Base-by-base conservation (phyloP, 768 basidiomycete genomes). In the Boletus fagicola region DNA sequence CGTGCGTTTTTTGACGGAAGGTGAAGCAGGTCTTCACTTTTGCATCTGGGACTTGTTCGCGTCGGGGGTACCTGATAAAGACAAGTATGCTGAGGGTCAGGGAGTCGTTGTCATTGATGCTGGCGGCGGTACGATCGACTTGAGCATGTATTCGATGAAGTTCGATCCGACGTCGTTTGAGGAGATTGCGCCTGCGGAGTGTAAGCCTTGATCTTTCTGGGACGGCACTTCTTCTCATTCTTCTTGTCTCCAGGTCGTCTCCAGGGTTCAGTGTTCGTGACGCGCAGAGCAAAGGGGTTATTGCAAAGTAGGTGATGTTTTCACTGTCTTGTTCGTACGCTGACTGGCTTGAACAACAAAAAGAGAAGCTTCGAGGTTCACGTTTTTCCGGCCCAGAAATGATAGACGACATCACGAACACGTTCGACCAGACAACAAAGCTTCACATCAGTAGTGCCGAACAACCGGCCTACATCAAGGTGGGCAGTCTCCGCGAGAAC, bases 11-110 rank as follows among this genome's bases (percentile, higher is more conserved):
- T 75, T 85, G 10, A 83, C 83, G 0, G 84, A 85, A 56, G 83
- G 84, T 0, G 84, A 86, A 65, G 84, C 84, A 0, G 81, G 80
- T 59, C 66, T 84, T 15, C 79, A 85, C 62, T 84, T 79, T 60
- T 83, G 82, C 44, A 70, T 84, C 44, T 66, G 73, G 53, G 77
- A 75, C 54, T n/a, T 66, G 49, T 56, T 60, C 5, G 11, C 57
- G 6, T 56, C 63, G 0, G 65, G 65, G 7, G 16, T 28, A 6
- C 52, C 49, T 3, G 49, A 66, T 15, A 48, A 65, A 38, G 36
- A 3, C 10, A 49, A 51, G 4, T n/a, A 56, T 18, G 49, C 72
- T 52, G 31, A 56, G 1, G 71, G 70, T 0, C 60, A 71, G 26
- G 73, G 74, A 0, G 63, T 81, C 9, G 68, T 81, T 11, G 66